Percentiles rank a stretch among this genome's conserved stretches.
phyloP scores from a whole-genome alignment of 2,329 filamentous ascomycete genomes.

The Phialophora chinensis region DNA sequence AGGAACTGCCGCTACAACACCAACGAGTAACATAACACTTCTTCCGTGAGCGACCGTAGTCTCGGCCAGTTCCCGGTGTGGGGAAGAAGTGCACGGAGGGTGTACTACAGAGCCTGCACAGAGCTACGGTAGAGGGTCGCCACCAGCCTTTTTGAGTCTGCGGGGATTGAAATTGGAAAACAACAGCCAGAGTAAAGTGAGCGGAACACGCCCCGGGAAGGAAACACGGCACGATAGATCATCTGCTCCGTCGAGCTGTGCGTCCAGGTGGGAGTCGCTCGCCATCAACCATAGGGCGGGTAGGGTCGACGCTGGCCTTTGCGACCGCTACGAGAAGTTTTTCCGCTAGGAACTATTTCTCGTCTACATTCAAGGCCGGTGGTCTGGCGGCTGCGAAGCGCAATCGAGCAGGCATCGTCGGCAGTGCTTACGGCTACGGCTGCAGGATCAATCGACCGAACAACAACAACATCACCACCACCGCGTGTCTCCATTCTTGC shows the following conservation, averaged over 20 bases:
- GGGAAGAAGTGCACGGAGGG: neutral
- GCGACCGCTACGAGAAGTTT: neutral
- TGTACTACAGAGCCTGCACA: neutral
- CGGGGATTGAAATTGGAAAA: neutral
- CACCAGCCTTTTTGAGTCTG: neutral
- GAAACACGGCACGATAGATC: neutral
- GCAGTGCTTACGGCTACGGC: neutral
- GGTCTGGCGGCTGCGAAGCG: neutral
- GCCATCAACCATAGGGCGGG: neutral
- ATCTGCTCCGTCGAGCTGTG: neutral
- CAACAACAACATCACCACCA: neutral
- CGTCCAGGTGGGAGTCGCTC: neutral
- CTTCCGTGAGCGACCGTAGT: neutral
- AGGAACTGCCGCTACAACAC: neutral
- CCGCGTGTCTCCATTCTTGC: neutral
- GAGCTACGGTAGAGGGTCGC: neutral
- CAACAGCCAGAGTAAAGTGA: neutral
- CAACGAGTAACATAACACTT: neutral
- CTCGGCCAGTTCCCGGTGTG: neutral
- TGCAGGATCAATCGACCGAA: neutral
- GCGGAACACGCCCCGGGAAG: neutral
- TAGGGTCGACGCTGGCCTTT: neutral
- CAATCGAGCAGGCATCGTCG: neutral
- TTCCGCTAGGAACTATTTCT: neutral
- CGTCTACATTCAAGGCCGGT: neutral